These are phyloP conservation scores for Sclerotinia sclerotiorum DNA, from an alignment of 2,329 filamentous ascomycete genomes.

Conservation along the genomic window DNA sequence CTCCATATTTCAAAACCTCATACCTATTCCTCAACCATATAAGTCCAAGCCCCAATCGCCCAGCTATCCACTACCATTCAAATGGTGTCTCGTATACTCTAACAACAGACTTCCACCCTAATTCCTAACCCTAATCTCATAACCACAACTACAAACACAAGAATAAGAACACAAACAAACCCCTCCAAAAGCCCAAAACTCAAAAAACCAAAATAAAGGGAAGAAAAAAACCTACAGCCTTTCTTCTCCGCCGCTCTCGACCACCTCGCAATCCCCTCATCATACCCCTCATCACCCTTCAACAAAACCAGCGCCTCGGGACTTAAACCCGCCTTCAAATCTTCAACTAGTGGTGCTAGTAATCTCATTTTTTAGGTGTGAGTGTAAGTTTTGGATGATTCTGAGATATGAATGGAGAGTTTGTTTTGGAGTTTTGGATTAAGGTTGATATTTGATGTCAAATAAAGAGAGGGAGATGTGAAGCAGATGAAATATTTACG, in stretches of 20 bases:
- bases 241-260: constrained; percentile 29
- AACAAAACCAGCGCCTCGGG: constrained; percentile 24
- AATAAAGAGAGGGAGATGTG: too few species aligned
- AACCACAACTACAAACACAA: too few species aligned
- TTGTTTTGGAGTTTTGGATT: too few species aligned
- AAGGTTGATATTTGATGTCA: too few species aligned
- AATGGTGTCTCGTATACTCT: too few species aligned
- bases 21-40: neutral
- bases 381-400: too few species aligned
- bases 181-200: neutral
- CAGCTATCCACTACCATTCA: neutral
- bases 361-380: neutral
- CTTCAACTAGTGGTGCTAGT: neutral
- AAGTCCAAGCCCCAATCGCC: neutral
- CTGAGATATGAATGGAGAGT: too few species aligned
- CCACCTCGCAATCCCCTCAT: constrained; percentile 31
- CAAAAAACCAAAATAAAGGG: neutral
- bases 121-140: neutral
- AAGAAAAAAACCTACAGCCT: constrained; percentile 27
- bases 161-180: too few species aligned
- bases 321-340: constrained; percentile 21
- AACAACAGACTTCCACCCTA: too few species aligned
- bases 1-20: neutral
- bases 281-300: constrained; percentile 28
- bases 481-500: too few species aligned